These are phyloP conservation scores for Exsudoporus frostii DNA, from an alignment of 768 basidiomycete species.

Conservation along the genomic window DNA sequence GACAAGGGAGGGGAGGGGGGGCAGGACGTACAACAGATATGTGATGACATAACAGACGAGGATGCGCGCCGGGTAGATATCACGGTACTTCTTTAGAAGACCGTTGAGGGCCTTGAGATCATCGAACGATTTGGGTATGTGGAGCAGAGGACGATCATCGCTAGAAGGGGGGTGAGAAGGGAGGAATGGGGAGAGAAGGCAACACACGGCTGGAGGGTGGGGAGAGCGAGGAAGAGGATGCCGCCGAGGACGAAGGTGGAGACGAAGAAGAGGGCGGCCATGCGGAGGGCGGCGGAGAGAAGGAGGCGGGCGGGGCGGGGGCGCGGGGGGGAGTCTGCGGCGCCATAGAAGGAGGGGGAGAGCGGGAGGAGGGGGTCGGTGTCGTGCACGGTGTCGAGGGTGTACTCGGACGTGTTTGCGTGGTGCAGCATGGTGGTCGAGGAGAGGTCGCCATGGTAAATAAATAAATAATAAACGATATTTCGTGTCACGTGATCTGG, in stretches of 20 bases:
- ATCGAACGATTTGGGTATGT: slow-evolving; percentile 83
- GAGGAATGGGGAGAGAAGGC: neutral
- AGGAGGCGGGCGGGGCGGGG: slow-evolving; percentile 56
- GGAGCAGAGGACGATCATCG: slow-evolving; percentile 69
- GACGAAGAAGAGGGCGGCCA: slow-evolving; percentile 71
- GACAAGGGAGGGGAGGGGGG: neutral
- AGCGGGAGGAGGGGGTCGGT: slow-evolving; percentile 29
- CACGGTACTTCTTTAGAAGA: slow-evolving; percentile 88
- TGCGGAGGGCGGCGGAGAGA: slow-evolving; percentile 79
- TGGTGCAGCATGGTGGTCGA: slow-evolving; percentile 17
- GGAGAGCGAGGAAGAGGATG: slow-evolving; percentile 77
- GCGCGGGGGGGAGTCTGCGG: slow-evolving; percentile 37
- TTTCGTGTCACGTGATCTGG: slow-evolving; percentile 14
- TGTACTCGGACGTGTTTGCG: slow-evolving; percentile 52
- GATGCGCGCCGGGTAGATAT: slow-evolving; percentile 82
- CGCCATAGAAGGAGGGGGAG: slow-evolving; percentile 48
- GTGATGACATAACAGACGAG: slow-evolving; percentile 84
- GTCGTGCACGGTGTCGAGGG: slow-evolving; percentile 55
- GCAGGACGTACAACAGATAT: slow-evolving; percentile 79
- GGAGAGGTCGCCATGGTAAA: neutral
- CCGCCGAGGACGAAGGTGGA: slow-evolving; percentile 70
- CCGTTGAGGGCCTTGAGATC: slow-evolving; percentile 83
- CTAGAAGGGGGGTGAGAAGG: slow-evolving; percentile 38
- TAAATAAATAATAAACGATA: slow-evolving; percentile 2
- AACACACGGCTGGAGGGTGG: slow-evolving; percentile 73